Evolutionary conservation across 208 protist species (phyloP).

Genomic region (Wallacemonas collosoma): DNA sequence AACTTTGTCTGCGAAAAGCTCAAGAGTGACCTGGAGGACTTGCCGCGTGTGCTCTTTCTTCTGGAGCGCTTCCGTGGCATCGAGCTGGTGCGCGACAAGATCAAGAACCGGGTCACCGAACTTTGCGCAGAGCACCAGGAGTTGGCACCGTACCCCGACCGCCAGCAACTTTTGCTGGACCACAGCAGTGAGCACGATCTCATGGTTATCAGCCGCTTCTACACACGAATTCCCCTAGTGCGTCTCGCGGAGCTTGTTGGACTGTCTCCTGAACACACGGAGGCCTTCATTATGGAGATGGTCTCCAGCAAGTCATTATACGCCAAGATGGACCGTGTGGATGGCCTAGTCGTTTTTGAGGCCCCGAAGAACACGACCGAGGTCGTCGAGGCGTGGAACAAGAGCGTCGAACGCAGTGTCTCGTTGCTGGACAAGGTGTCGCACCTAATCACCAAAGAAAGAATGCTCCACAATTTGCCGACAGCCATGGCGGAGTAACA

Average conservation of each 20-base stretch:
- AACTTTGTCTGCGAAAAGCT: constrained; percentile 49
- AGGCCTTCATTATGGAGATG: constrained; percentile 92
- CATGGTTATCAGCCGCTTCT: constrained; percentile 94
- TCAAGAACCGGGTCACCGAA: constrained; percentile 51
- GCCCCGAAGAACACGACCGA: constrained; percentile 87
- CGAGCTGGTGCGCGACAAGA: constrained; percentile 81
- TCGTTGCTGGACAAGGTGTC: constrained; percentile 92
- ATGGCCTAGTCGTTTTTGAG: constrained; percentile 92
- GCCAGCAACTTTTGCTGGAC: constrained; percentile 78
- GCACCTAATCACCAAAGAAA: constrained; percentile 94
- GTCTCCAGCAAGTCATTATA: constrained; percentile 91
- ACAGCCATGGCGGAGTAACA: constrained; percentile 24
- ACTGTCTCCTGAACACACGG: constrained; percentile 84
- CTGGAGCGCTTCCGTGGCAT: constrained; percentile 87
- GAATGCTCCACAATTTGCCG: constrained; percentile 87
- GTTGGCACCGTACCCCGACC: constrained; percentile 59
- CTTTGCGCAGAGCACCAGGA: constrained; percentile 70
- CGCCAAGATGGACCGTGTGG: constrained; percentile 94
- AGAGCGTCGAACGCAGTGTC: constrained; percentile 84
- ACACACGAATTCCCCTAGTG: constrained; percentile 90
- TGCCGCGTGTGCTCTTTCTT: constrained; percentile 69
- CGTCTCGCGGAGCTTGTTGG: constrained; percentile 93
- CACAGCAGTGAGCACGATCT: constrained; percentile 97
- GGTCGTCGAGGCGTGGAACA: constrained; percentile 89
- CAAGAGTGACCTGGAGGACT: constrained; percentile 69